Evolutionary conservation across 805 yeast genomes (phyloP).

Genomic region (Hanseniaspora guilliermondii): DNA sequence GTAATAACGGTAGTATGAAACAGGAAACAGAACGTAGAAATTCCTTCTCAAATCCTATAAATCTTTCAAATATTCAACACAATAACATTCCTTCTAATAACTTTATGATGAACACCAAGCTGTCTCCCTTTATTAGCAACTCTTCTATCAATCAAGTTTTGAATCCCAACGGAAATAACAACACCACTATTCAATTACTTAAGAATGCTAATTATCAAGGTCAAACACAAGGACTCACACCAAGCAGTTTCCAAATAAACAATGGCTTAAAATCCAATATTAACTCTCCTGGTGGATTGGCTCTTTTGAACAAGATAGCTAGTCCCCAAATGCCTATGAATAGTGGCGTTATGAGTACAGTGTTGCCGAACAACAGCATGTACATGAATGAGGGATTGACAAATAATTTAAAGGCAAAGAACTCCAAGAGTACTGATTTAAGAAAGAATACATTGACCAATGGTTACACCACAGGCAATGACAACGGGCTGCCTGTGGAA

Average conservation of each 20-base stretch:
- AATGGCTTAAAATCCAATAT: constrained; percentile 1
- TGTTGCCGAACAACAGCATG: background rate
- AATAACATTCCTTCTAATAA: background rate
- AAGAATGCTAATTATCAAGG: constrained; percentile 7
- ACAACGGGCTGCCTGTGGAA: background rate
- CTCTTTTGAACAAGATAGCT: constrained; percentile 8
- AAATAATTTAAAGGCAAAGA: background rate
- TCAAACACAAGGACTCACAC: background rate
- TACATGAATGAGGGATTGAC: background rate
- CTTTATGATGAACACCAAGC: background rate
- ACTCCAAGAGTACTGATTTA: background rate
- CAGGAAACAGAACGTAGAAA: background rate
- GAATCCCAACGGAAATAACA: constrained; percentile 1
- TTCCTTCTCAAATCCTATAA: background rate
- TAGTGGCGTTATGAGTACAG: background rate
- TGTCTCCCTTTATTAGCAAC: constrained; percentile 10
- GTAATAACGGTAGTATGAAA: background rate
- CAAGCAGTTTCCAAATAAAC: background rate
- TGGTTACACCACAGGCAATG: background rate
- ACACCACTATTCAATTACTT: constrained; percentile 4
- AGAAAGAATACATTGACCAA: background rate
- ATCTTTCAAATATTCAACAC: background rate
- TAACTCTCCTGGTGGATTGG: constrained; percentile 11
- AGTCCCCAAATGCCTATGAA: constrained; percentile 13
- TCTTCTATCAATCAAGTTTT: constrained; percentile 8